Percentiles rank a stretch among this genome's conserved stretches.
Conservation (phyloP, 805 yeast species). For the Ogataea trehalophila region DNA sequence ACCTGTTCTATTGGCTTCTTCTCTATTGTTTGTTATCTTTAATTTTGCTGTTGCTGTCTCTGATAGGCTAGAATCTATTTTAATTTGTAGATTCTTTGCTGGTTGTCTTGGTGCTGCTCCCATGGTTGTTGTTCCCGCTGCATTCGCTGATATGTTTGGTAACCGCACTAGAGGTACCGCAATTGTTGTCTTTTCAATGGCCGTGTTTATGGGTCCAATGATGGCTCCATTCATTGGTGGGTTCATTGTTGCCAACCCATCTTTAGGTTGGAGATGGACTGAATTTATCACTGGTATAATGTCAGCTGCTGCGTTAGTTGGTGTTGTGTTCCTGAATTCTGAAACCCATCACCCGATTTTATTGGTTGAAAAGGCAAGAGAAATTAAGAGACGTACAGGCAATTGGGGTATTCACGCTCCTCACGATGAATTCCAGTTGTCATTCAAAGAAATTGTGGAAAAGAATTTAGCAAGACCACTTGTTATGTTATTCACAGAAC, state of each 20-base stretch:
- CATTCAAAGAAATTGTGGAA: conserved; percentile 53
- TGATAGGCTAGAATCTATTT: conserved; percentile 68
- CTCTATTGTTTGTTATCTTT: conserved; percentile 54
- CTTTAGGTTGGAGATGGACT: conserved; percentile 83
- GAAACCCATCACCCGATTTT: conserved; percentile 75
- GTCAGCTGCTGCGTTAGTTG: conserved; percentile 34
- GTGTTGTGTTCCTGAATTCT: conserved; percentile 40
- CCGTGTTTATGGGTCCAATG: conserved; percentile 77
- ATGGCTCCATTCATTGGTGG: conserved; percentile 77
- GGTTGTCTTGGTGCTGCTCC: conserved; percentile 85
- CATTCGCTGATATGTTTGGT: conserved; percentile 76
- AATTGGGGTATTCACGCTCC: conserved; percentile 83
- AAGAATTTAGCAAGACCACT: conserved; percentile 68
- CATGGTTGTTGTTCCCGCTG: conserved; percentile 80
- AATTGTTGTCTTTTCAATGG: conserved; percentile 61
- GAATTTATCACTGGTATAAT: conserved; percentile 65
- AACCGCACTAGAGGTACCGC: conserved; percentile 70
- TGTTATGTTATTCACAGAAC: conserved; percentile 61
- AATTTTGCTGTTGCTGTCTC: conserved; percentile 75
- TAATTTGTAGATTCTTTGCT: conserved; percentile 74
- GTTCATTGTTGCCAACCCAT: conserved; percentile 47
- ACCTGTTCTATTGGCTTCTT: conserved; percentile 51
- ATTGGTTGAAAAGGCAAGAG: conserved; percentile 56
- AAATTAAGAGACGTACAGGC: conserved; percentile 60
- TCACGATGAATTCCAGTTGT: conserved; percentile 58